phyloP scores from a whole-genome alignment of 768 basidiomycete species.

The Gymnopilus dilepis region DNA sequence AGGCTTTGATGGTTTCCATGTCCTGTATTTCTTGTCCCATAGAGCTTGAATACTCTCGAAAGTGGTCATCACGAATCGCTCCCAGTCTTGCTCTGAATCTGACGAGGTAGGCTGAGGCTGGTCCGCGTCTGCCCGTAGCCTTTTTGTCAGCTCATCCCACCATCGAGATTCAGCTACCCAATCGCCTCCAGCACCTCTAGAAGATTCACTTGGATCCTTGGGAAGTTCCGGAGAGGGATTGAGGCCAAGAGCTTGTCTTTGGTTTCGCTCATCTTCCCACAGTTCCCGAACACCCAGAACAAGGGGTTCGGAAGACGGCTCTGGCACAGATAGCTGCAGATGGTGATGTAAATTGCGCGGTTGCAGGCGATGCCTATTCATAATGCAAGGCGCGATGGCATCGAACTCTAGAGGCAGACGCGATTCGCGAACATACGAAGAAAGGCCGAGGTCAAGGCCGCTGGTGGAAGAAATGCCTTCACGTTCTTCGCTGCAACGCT shows the following conservation, averaged over 20 bases:
- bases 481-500: constrained; percentile 47
- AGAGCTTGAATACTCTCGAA: constrained; percentile 91
- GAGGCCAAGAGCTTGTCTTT: constrained; percentile 70
- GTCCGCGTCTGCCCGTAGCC: constrained; percentile 56
- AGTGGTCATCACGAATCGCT: constrained; percentile 79
- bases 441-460: constrained; percentile 44
- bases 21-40: constrained; percentile 70
- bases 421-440: constrained; percentile 70
- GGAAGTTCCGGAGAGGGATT: constrained; percentile 77
- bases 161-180: constrained; percentile 79
- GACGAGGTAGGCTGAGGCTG: constrained; percentile 21
- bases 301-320: constrained; percentile 67
- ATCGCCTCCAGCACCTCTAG: constrained; percentile 57
- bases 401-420: constrained; percentile 83
- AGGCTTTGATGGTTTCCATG: constrained; percentile 56
- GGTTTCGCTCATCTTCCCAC: constrained; percentile 94
- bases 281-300: constrained; percentile 90
- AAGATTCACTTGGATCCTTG: constrained; percentile 67
- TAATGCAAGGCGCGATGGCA: constrained; percentile 77
- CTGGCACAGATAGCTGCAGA: constrained; percentile 67
- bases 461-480: constrained; percentile 28
- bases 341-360: constrained; percentile 69
- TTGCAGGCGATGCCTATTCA: constrained; percentile 74
- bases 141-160: constrained; percentile 72
- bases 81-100: constrained; percentile 49